Conservation (phyloP, 2,329 filamentous ascomycete genomes). For the Septoria linicola region DNA sequence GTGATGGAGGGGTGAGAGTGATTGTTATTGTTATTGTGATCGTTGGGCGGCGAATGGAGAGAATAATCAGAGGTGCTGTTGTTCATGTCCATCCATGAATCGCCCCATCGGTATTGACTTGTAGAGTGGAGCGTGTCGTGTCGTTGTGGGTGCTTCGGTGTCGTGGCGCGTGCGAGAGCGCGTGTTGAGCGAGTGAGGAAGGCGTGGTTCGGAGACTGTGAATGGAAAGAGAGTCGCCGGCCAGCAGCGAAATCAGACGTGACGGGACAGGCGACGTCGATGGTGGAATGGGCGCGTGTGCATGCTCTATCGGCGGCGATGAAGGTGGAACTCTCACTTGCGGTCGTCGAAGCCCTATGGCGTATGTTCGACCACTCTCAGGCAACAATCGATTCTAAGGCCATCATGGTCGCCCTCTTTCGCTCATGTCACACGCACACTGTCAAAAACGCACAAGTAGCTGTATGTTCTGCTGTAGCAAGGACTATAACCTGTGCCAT, state of each 20-base stretch:
- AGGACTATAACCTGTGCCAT: no score
- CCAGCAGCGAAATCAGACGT: conserved; percentile 8
- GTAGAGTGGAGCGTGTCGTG: no score
- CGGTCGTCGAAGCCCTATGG: no score
- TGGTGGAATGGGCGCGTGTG: no score
- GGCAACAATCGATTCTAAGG: no score
- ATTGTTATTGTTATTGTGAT: not conserved
- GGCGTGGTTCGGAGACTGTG: not conserved
- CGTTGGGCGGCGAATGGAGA: not conserved
- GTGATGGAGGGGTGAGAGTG: conserved; percentile 8
- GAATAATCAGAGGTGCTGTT: conserved; percentile 1
- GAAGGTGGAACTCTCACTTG: no score
- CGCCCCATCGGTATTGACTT: conserved; percentile 6
- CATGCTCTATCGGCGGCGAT: no score
- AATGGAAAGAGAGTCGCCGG: conserved; percentile 8
- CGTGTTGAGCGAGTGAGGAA: not conserved
- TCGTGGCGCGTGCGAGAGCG: not conserved
- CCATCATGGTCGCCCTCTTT: no score
- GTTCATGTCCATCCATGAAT: conserved; percentile 12
- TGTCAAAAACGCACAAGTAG: no score
- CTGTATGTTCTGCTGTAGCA: no score
- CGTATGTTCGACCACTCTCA: no score
- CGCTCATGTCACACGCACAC: no score
- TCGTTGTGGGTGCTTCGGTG: not conserved
- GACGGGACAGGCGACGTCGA: not conserved